A percentile compares a stretch with the other conserved stretches of the same genome.
These are phyloP conservation scores for Entomortierella beljakovae DNA, from an alignment of 192 early-diverging fungal genomes.

Conservation along the genomic window DNA sequence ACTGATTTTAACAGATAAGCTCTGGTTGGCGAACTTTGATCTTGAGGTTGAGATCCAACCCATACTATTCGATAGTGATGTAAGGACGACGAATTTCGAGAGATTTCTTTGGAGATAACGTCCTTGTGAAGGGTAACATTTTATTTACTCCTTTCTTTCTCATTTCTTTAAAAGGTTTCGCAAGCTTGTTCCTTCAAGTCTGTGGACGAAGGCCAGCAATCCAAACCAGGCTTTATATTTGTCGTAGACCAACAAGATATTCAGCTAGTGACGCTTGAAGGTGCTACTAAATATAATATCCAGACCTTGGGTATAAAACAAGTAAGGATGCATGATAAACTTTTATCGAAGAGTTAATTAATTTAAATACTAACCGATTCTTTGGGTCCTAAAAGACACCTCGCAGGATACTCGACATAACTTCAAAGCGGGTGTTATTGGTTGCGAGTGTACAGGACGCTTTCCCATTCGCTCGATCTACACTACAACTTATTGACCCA, in stretches of 20 bases:
- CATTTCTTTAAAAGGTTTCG: constrained; percentile 17
- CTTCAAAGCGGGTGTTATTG: constrained; percentile 24
- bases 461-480: constrained; percentile 33
- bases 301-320: constrained; percentile 18
- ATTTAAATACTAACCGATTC: too few relatives aligned
- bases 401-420: constrained; percentile 35
- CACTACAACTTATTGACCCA: constrained; percentile 27
- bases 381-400: too few relatives aligned
- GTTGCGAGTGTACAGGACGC: constrained; percentile 26
- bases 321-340: constrained; percentile 1
- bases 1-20: constrained; percentile 31
- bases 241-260: constrained; percentile 44
- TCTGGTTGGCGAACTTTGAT: constrained; percentile 21
- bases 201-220: neutral
- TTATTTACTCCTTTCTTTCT: neutral
- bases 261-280: constrained; percentile 23
- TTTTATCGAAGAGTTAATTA: neutral
- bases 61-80: constrained; percentile 34
- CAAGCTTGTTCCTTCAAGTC: constrained; percentile 36
- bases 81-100: neutral
- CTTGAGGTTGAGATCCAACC: constrained; percentile 21
- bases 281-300: constrained; percentile 13
- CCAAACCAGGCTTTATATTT: constrained; percentile 21
- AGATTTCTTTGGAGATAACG: neutral
- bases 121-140: neutral